Conservation (phyloP, 73 alveolate genomes). For the Blepharisma stoltei region DNA sequence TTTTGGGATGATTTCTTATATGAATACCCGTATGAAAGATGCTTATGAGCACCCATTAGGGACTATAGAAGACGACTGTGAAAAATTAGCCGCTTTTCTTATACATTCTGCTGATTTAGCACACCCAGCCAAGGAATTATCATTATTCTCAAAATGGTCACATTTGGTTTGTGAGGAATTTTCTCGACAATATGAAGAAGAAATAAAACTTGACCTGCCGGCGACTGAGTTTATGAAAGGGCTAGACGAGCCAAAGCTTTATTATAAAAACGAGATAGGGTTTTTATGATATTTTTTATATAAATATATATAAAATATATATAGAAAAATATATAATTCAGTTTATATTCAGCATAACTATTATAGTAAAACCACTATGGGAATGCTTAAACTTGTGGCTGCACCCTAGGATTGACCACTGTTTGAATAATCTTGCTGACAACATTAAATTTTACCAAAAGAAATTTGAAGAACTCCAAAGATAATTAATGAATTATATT, state of each 20-base stretch:
- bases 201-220: not conserved
- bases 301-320: too few relatives aligned
- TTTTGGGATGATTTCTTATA: conserved; percentile 36
- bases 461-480: too few relatives aligned
- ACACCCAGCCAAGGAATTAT: not conserved
- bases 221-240: not conserved
- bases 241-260: conserved; percentile 1
- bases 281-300: conserved; percentile 9
- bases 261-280: conserved; percentile 15
- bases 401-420: too few relatives aligned
- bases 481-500: too few relatives aligned
- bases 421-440: too few relatives aligned
- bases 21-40: conserved; percentile 2
- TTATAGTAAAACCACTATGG: too few relatives aligned
- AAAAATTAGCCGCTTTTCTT: not conserved
- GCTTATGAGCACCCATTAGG: not conserved
- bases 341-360: too few relatives aligned
- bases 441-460: too few relatives aligned
- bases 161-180: conserved; percentile 12
- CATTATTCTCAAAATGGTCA: not conserved
- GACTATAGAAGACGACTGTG: not conserved
- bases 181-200: conserved; percentile 19
- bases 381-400: too few relatives aligned
- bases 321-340: too few relatives aligned
- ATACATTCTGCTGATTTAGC: conserved; percentile 3